phyloP scores from a whole-genome alignment of 345 rosid genomes.

The Hibiscus mutabilis region DNA sequence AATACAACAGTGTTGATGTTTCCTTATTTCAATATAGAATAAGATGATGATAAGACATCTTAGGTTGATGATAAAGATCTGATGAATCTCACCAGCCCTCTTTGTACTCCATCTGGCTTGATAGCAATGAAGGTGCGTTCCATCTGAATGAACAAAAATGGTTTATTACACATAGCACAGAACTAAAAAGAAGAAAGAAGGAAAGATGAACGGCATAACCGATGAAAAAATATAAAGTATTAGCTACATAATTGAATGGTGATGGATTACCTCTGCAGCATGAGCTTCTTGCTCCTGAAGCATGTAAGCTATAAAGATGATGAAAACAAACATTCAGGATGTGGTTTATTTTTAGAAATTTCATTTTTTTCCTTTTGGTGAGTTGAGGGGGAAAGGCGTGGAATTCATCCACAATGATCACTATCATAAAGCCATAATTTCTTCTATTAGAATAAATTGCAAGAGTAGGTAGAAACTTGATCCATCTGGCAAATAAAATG shows the following conservation, averaged over 20 bases:
- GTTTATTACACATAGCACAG: neutral
- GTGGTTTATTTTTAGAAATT: too few relatives aligned
- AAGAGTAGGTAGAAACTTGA: neutral
- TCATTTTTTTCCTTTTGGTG: too few relatives aligned
- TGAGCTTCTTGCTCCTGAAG: slow-evolving; percentile 83
- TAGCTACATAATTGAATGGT: neutral
- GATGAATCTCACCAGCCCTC: slow-evolving; percentile 68
- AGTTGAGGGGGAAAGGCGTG: neutral
- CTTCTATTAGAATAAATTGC: neutral
- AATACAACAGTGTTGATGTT: too few relatives aligned
- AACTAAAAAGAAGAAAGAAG: neutral
- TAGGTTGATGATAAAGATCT: neutral
- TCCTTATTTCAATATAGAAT: too few relatives aligned
- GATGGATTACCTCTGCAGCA: slow-evolving; percentile 74
- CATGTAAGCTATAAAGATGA: slow-evolving; percentile 49
- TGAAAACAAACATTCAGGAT: neutral
- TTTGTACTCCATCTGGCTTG: slow-evolving; percentile 98
- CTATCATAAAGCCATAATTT: neutral
- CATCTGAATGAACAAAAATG: slow-evolving; percentile 34
- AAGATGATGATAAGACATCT: neutral
- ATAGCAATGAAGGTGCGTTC: slow-evolving; percentile 96
- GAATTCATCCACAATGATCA: neutral
- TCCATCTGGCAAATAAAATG: neutral
- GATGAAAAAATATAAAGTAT: neutral
- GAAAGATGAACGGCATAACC: neutral